Conservation (phyloP, 106 monocot species). For the Cymbidium sinense region DNA sequence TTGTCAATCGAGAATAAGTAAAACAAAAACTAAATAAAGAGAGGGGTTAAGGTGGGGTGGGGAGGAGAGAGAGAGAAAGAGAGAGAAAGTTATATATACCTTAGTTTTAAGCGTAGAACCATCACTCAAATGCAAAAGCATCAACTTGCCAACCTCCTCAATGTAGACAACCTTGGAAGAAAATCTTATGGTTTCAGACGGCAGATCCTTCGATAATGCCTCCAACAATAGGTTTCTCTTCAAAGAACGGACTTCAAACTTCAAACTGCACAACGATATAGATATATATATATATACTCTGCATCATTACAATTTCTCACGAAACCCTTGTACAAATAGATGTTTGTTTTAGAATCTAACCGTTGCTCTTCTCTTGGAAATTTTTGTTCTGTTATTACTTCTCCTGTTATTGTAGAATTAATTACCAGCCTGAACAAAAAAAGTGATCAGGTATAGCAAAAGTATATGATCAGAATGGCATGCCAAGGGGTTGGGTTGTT, state of each 20-base stretch:
- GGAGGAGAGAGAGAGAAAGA: neutral
- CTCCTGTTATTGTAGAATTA: neutral
- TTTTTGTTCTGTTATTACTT: neutral
- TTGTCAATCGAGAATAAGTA: too few species aligned
- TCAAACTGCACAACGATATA: slow-evolving; percentile 12
- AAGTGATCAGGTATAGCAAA: neutral
- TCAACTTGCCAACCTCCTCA: slow-evolving; percentile 27
- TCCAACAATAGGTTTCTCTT: slow-evolving; percentile 46
- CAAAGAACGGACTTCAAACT: slow-evolving; percentile 37
- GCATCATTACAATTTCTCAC: neutral
- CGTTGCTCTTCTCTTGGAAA: neutral
- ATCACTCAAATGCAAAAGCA: slow-evolving; percentile 48
- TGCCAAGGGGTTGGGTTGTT: too few species aligned
- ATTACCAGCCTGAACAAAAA: slow-evolving; percentile 2
- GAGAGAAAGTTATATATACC: slow-evolving; percentile 20
- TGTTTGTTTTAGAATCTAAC: neutral
- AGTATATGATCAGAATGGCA: too few species aligned
- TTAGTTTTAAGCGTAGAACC: slow-evolving; percentile 55
- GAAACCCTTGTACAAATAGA: neutral
- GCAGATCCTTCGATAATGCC: slow-evolving; percentile 39
- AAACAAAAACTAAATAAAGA: too few species aligned
- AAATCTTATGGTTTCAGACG: slow-evolving; percentile 38
- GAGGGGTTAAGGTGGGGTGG: too few species aligned
- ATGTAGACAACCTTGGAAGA: slow-evolving; percentile 49
- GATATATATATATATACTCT: neutral